Percentiles rank a stretch among this genome's conserved stretches.
Conservation (phyloP, 179 eudicot genomes). For the Spinacia oleracea region DNA sequence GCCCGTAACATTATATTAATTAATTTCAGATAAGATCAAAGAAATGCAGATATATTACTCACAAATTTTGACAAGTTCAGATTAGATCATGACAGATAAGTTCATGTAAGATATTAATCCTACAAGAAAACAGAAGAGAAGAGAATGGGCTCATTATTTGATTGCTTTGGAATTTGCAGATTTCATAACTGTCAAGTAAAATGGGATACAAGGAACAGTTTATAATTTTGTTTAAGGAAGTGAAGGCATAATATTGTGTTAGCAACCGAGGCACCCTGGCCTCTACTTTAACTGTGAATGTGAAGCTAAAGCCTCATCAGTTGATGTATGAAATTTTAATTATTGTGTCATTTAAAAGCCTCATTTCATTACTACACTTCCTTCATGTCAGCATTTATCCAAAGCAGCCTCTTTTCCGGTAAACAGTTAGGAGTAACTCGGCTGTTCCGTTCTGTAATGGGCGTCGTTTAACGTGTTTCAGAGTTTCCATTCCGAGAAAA, state of each 20-base stretch:
- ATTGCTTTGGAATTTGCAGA: neutral
- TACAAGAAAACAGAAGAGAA: no score
- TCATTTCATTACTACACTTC: neutral
- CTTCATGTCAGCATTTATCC: no score
- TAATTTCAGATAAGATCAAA: neutral
- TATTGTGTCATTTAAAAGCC: neutral
- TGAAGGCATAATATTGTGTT: neutral
- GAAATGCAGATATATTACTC: neutral
- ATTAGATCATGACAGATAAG: neutral
- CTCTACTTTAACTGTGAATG: neutral
- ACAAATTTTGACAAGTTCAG: neutral
- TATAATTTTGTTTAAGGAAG: neutral
- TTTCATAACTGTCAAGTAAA: neutral
- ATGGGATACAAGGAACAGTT: neutral
- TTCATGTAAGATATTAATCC: neutral
- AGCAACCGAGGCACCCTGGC: neutral
- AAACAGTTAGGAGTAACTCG: neutral
- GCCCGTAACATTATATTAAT: neutral
- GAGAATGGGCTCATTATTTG: no score
- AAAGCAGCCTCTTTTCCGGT: neutral
- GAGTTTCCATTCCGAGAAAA: no score
- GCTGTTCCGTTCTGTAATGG: no score
- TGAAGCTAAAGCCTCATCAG: neutral
- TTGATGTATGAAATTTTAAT: neutral
- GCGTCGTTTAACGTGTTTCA: no score